Evolutionary conservation across 225 moss, liverwort and hornwort genomes (phyloP).

Genomic region (Straminergon stramineum): DNA sequence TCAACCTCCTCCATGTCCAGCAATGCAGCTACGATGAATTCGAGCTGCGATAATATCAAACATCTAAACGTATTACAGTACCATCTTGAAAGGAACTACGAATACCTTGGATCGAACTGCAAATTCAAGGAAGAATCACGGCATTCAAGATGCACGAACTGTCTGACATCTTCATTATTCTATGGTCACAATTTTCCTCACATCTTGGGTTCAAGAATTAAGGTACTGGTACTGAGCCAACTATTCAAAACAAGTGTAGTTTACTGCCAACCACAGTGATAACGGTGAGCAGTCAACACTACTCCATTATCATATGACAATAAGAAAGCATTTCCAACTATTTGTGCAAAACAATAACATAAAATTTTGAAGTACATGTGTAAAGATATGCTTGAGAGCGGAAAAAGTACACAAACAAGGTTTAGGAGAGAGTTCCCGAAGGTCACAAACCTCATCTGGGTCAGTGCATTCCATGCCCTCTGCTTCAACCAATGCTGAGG

Average conservation of each 20-base stretch:
- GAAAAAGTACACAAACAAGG: background rate
- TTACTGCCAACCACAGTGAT: background rate
- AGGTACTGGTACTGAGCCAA: background rate
- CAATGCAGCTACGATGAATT: slow-evolving; percentile 83
- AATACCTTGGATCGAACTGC: background rate
- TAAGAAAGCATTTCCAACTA: background rate
- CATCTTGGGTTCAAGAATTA: background rate
- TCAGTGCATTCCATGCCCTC: slow-evolving; percentile 70
- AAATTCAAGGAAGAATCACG: background rate
- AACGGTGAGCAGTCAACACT: background rate
- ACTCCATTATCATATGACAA: background rate
- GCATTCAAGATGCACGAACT: background rate
- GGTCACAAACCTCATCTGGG: slow-evolving; percentile 72
- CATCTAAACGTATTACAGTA: background rate
- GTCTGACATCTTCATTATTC: background rate
- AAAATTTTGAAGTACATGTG: background rate
- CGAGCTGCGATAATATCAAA: slow-evolving; percentile 36
- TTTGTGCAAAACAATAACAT: background rate
- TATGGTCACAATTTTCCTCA: background rate
- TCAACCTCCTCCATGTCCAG: slow-evolving; percentile 92
- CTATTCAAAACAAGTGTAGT: background rate
- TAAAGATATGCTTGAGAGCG: background rate
- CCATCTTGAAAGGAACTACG: background rate
- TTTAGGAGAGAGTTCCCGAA: background rate
- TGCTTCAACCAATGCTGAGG: slow-evolving; percentile 64